A percentile compares a stretch with the other conserved stretches of the same genome.
Conservation (phyloP, 148 eudicot species). For the Nepenthes mirabilis region DNA sequence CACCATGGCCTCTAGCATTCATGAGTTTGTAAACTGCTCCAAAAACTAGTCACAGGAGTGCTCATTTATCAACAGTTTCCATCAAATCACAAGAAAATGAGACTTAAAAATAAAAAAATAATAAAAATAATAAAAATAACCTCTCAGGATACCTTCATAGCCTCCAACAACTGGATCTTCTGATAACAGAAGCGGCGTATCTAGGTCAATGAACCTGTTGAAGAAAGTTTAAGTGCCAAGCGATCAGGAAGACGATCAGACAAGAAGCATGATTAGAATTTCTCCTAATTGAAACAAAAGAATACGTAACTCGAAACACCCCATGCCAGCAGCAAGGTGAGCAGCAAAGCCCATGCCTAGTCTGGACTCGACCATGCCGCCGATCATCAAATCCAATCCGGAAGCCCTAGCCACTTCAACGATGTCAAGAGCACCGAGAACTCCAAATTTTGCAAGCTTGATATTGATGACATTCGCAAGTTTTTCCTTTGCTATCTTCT, state of each 20-base stretch:
- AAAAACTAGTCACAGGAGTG: slow-evolving; percentile 21
- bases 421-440: slow-evolving; percentile 68
- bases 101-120: background rate
- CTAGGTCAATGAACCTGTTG: slow-evolving; percentile 71
- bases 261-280: background rate
- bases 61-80: background rate
- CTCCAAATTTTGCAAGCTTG: slow-evolving; percentile 81
- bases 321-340: slow-evolving; percentile 88
- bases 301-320: slow-evolving; percentile 57
- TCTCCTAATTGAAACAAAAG: background rate
- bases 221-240: background rate
- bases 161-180: slow-evolving; percentile 85
- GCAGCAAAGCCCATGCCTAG: slow-evolving; percentile 96
- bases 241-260: background rate
- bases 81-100: background rate
- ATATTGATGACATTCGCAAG: slow-evolving; percentile 77
- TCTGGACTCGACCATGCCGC: slow-evolving; percentile 97
- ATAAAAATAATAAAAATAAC: slow-evolving; percentile 1
- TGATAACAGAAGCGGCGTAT: slow-evolving; percentile 71
- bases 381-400: slow-evolving; percentile 74
- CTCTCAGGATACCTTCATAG: slow-evolving; percentile 53
- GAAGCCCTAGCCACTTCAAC: slow-evolving; percentile 54
- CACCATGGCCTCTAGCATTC: slow-evolving; percentile 81
- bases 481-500: slow-evolving; percentile 40
- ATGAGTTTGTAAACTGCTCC: slow-evolving; percentile 69